A percentile compares a stretch with the other conserved stretches of the same genome.
Conservation (phyloP, 495 filamentous ascomycete species). For the Xylaria venustula region DNA sequence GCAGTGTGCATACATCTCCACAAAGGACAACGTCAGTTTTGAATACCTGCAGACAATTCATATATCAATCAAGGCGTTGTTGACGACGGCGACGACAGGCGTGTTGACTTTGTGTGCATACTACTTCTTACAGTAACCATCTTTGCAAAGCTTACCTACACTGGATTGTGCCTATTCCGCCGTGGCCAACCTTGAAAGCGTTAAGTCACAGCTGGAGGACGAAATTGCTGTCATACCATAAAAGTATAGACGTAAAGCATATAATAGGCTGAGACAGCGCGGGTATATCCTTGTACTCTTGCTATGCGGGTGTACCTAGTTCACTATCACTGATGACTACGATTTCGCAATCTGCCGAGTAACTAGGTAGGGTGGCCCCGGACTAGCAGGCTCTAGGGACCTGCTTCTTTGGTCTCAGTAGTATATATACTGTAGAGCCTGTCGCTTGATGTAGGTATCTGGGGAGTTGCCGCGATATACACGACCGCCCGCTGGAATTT, state of each 20-base stretch:
- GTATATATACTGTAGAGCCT: not conserved
- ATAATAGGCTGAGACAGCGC: no score
- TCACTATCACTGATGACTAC: not conserved
- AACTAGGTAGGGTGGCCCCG: not conserved
- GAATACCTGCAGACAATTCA: no score
- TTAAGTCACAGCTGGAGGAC: no score
- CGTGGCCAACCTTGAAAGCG: no score
- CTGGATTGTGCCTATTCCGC: no score
- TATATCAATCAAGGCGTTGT: not conserved
- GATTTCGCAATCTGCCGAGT: slow-evolving; percentile 4
- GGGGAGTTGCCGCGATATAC: not conserved
- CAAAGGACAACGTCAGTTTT: no score
- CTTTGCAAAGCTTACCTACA: no score
- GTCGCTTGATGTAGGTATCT: not conserved
- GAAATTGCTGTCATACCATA: no score
- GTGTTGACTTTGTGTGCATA: not conserved
- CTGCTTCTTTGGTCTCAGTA: slow-evolving; percentile 12
- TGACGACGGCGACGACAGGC: not conserved
- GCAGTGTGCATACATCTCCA: not conserved
- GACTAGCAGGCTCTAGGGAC: slow-evolving; percentile 1
- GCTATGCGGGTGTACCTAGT: not conserved
- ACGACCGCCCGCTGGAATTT: not conserved
- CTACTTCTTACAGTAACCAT: not conserved
- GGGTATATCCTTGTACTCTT: not conserved
- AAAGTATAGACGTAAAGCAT: no score